These are phyloP conservation scores for Beauveria pseudobassiana DNA, from an alignment of 2,329 filamentous ascomycete genomes.

Conservation along the genomic window DNA sequence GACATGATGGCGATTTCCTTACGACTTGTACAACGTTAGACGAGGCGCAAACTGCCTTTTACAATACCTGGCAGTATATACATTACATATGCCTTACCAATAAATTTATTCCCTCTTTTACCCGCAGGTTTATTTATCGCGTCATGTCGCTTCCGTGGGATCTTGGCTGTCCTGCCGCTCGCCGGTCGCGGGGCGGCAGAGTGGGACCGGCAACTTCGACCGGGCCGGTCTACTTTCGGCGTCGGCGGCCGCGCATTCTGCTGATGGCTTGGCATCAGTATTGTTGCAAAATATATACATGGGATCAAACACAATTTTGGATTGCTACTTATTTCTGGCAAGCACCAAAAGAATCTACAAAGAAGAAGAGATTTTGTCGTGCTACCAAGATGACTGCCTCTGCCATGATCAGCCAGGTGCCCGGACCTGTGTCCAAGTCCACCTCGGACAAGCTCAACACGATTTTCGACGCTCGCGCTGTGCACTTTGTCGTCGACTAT, in stretches of 20 bases:
- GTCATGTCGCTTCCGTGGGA: neutral
- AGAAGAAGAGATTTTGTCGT: neutral
- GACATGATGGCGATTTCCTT: neutral
- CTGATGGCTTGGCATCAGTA: neutral
- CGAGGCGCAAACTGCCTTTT: neutral
- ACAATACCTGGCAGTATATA: neutral
- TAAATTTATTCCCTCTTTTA: too few relatives aligned
- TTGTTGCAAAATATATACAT: neutral
- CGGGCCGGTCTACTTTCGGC: neutral
- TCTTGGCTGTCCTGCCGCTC: neutral
- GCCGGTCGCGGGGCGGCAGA: neutral
- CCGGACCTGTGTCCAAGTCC: slow-evolving; percentile 32
- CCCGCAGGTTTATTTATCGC: neutral
- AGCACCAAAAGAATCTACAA: neutral
- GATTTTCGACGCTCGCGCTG: slow-evolving; percentile 44
- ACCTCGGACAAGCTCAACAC: slow-evolving; percentile 35
- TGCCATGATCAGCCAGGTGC: slow-evolving; percentile 23
- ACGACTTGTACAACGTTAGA: too few relatives aligned
- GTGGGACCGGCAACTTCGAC: slow-evolving; percentile 7
- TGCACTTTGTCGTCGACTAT: slow-evolving; percentile 47
- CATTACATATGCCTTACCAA: too few relatives aligned
- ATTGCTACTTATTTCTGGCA: neutral
- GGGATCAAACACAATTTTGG: too few relatives aligned
- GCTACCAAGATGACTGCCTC: slow-evolving; percentile 17
- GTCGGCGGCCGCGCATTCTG: neutral